A percentile compares a stretch with the other conserved stretches of the same genome.
Evolutionary conservation across 2,329 filamentous ascomycete species (phyloP).

Genomic region (Huntiella decipiens): DNA sequence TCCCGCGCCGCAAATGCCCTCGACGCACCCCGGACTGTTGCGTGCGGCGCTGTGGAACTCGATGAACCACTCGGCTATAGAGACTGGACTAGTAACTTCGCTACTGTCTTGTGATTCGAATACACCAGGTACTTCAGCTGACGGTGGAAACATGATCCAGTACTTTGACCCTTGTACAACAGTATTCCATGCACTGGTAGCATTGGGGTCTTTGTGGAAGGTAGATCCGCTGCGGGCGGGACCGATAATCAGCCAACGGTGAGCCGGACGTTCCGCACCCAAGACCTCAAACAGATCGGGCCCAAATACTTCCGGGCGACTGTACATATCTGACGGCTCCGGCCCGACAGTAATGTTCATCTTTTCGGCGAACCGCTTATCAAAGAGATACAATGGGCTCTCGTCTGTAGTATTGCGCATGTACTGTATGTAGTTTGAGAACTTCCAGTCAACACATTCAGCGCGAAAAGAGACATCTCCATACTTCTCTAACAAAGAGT

Average conservation of each 20-base stretch:
- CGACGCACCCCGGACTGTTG: conserved; percentile 53
- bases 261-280: conserved; percentile 60
- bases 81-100: conserved; percentile 83
- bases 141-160: conserved; percentile 94
- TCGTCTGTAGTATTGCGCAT: conserved; percentile 67
- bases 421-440: conserved; percentile 65
- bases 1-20: conserved; percentile 67
- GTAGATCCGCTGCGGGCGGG: conserved; percentile 76
- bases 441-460: conserved; percentile 83
- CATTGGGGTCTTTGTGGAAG: conserved; percentile 73
- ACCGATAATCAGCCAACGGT: conserved; percentile 83
- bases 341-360: conserved; percentile 51
- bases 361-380: conserved; percentile 70
- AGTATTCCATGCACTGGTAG: conserved; percentile 77
- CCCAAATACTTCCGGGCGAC: conserved; percentile 67
- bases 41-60: conserved; percentile 76
- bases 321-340: conserved; percentile 41
- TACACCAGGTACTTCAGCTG: conserved; percentile 64
- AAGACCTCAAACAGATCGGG: conserved; percentile 70
- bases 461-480: conserved; percentile 56
- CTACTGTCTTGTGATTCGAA: conserved; percentile 77
- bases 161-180: conserved; percentile 82
- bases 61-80: conserved; percentile 91
- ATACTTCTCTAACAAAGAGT: conserved; percentile 46
- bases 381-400: conserved; percentile 83